Evolutionary conservation across 352 stramenopile species (phyloP).

Genomic region (Globisporangium polare): DNA sequence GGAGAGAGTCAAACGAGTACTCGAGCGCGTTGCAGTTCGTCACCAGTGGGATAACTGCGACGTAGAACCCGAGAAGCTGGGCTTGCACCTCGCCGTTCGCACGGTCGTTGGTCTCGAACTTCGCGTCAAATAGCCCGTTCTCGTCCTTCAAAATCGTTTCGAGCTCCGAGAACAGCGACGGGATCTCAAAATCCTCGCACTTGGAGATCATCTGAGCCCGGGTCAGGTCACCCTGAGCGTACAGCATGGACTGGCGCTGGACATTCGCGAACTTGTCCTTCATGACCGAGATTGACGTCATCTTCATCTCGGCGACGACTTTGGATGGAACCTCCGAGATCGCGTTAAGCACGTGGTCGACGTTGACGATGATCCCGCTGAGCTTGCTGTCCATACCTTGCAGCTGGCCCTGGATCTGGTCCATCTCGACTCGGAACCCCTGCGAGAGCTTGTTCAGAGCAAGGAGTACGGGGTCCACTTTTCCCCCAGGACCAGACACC

Average conservation of each 20-base stretch:
- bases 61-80: slow-evolving; percentile 39
- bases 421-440: slow-evolving; percentile 25
- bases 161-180: slow-evolving; percentile 39
- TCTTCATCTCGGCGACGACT: slow-evolving; percentile 44
- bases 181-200: slow-evolving; percentile 42
- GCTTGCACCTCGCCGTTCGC: slow-evolving; percentile 24
- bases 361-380: slow-evolving; percentile 24
- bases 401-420: slow-evolving; percentile 24
- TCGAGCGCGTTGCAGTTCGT: slow-evolving; percentile 49
- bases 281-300: slow-evolving; percentile 36
- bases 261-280: slow-evolving; percentile 46
- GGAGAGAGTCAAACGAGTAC: slow-evolving; percentile 38
- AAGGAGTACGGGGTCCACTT: slow-evolving; percentile 29
- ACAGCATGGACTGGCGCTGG: slow-evolving; percentile 28
- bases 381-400: slow-evolving; percentile 24
- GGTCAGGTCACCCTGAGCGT: slow-evolving; percentile 29
- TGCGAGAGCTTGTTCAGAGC: slow-evolving; percentile 26
- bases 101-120: slow-evolving; percentile 27
- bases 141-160: slow-evolving; percentile 44
- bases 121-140: slow-evolving; percentile 24
- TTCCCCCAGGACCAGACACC: not conserved
- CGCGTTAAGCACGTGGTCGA: slow-evolving; percentile 31
- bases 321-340: slow-evolving; percentile 37
- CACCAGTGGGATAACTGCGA: slow-evolving; percentile 38
- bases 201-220: slow-evolving; percentile 38